Evolutionary conservation across 495 filamentous ascomycete genomes (phyloP).

Genomic region (Lineolata rhizophorae): DNA sequence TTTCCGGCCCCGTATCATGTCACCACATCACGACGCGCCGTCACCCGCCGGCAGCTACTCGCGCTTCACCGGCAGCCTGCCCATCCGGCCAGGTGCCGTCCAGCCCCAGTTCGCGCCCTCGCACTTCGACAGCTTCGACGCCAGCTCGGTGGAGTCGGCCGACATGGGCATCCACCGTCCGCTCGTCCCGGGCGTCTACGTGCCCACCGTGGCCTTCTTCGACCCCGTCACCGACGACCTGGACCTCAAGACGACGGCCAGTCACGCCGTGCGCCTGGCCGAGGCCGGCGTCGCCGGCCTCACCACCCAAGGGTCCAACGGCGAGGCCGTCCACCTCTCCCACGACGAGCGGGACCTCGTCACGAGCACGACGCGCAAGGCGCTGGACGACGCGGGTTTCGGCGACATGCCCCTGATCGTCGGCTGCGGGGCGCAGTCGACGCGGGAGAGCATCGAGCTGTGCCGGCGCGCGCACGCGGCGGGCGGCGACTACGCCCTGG

Average conservation of each 20-base stretch:
- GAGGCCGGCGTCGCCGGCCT: conserved; percentile 58
- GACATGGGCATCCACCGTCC: conserved; percentile 11
- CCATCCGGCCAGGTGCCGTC: background rate
- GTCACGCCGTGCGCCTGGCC: conserved; percentile 68
- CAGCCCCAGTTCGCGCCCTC: conserved; percentile 1
- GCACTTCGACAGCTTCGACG: conserved; percentile 11
- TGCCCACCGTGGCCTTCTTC: conserved; percentile 20
- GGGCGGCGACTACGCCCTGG: conserved; percentile 66
- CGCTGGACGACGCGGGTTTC: conserved; percentile 48
- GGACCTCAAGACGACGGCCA: conserved; percentile 44
- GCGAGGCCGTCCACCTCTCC: conserved; percentile 26
- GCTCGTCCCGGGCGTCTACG: conserved; percentile 16
- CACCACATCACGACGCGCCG: background rate
- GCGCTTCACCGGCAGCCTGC: background rate
- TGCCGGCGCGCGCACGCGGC: conserved; percentile 52
- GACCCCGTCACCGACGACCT: conserved; percentile 24
- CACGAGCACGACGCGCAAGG: conserved; percentile 51
- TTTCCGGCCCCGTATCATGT: no score
- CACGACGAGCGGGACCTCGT: conserved; percentile 24
- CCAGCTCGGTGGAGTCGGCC: conserved; percentile 13
- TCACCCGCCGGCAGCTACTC: background rate
- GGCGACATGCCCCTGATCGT: conserved; percentile 56
- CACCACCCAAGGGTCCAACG: conserved; percentile 75
- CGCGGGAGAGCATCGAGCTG: conserved; percentile 64
- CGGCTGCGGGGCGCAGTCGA: conserved; percentile 64